Evolutionary conservation across 352 stramenopile genomes (phyloP), one percentile per base, ranked within the genome.

Genomic region (Bremia lactucae): DNA sequence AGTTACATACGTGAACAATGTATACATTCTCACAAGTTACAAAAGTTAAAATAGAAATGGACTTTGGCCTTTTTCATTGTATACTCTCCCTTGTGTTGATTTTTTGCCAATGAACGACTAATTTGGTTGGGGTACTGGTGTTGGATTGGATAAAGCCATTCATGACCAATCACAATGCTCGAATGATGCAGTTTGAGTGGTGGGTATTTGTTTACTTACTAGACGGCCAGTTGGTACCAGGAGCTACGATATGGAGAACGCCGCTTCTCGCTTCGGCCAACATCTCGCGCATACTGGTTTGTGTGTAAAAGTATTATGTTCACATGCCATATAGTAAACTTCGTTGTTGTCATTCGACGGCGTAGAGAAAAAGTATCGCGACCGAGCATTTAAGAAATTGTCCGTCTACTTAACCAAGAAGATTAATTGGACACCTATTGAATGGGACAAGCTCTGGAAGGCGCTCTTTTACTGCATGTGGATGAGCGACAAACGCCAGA

Each of bases 391-490:
- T 5, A 87, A 87, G 52, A 91, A 86, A 53, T 56, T 91, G 55
- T 80, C 75, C 10, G 46, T 74, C 29, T 91, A 84, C 54, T 49
- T 91, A 43, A 65, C 59, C 6, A 71, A 75, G 52, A 81, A 81
- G 52, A 60, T 42, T 25, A 52, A 72, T 45, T 91, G 79, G 79
- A 74, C 50, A 19, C 57, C 68, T 14, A 61, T 88, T 31, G 79
- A 91, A 47, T 84, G 72, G 72, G 79, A 91, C 64, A 91, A 91
- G 62, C 73, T 91, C 42, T 91, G 79, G 79, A 91, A 88, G 54
- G 79, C 79, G 59, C 70, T 91, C 6, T 91, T 89, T 52, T 91
- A 91, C 60, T 91, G 79, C 61, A 88, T 91, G 75, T 91, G 79
- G 79, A 91, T 91, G 79, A 88, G 75, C 55, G 79, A 91, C 72